Evolutionary conservation across 208 protist species (phyloP).

Genomic region (Vickermania ingenoplastis): DNA sequence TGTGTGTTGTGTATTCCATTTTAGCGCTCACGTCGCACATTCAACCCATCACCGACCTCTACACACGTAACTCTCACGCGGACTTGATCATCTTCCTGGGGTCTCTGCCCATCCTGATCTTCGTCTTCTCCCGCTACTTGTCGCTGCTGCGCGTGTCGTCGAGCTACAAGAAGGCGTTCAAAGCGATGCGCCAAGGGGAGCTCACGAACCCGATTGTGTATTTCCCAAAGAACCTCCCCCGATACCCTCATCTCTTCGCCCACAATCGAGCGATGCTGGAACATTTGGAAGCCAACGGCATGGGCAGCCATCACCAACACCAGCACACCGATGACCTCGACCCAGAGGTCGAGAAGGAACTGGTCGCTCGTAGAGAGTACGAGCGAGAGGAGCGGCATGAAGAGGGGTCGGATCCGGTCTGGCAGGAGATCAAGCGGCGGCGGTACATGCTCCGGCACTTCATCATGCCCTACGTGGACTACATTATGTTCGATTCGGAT

Average conservation of each 20-base stretch:
- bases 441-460: conserved; percentile 7
- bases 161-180: conserved; percentile 2
- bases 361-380: not conserved
- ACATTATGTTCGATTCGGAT: conserved; percentile 8
- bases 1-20: conserved; percentile 4
- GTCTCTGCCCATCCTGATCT: conserved; percentile 3
- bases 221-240: conserved; percentile 15
- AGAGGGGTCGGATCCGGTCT: not conserved
- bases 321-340: not conserved
- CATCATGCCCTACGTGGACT: conserved; percentile 12
- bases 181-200: conserved; percentile 2
- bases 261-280: conserved; percentile 3
- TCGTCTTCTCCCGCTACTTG: conserved; percentile 2
- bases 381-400: conserved; percentile 4
- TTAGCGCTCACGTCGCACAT: conserved; percentile 7
- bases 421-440: not conserved
- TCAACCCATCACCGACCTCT: not conserved
- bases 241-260: conserved; percentile 5
- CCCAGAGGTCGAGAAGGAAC: not conserved
- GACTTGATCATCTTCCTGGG: conserved; percentile 5
- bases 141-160: conserved; percentile 3
- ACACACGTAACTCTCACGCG: not conserved
- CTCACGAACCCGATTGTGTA: conserved; percentile 10
- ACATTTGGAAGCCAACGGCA: not conserved
- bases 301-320: not conserved